These are phyloP conservation scores for Pseudogymnoascus sp. DNA, from an alignment of 2,329 filamentous ascomycete species.

Conservation along the genomic window DNA sequence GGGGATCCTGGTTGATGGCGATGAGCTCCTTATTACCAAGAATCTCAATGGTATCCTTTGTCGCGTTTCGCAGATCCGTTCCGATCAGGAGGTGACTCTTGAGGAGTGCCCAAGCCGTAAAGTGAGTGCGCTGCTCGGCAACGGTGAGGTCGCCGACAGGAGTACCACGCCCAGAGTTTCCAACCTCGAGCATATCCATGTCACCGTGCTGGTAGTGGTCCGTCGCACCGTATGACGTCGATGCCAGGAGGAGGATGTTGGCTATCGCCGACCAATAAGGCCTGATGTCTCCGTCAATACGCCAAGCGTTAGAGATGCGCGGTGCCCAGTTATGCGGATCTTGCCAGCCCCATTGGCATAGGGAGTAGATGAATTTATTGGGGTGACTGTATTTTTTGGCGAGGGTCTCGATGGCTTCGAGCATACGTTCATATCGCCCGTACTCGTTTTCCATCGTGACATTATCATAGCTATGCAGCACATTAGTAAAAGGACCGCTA, in stretches of 20 bases:
- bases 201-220: slow-evolving; percentile 5
- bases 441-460: slow-evolving; percentile 25
- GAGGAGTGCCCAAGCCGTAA: slow-evolving; percentile 32
- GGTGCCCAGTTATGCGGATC: slow-evolving; percentile 26
- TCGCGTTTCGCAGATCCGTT: slow-evolving; percentile 15
- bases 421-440: slow-evolving; percentile 25
- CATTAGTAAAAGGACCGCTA: neutral
- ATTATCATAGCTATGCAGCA: slow-evolving; percentile 17
- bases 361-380: slow-evolving; percentile 20
- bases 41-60: slow-evolving; percentile 20
- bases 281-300: slow-evolving; percentile 28
- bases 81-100: slow-evolving; percentile 21
- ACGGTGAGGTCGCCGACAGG: slow-evolving; percentile 23
- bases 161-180: slow-evolving; percentile 25
- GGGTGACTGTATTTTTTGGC: slow-evolving; percentile 10
- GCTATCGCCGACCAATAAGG: slow-evolving; percentile 27
- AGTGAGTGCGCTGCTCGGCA: slow-evolving; percentile 28
- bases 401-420: slow-evolving; percentile 13
- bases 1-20: slow-evolving; percentile 24
- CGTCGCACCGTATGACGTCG: neutral
- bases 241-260: neutral
- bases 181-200: slow-evolving; percentile 20
- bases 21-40: slow-evolving; percentile 22
- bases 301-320: slow-evolving; percentile 24
- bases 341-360: slow-evolving; percentile 39